A percentile compares a stretch with the other conserved stretches of the same genome.
These are phyloP conservation scores for Dactylellina drechsleri DNA, from an alignment of 2,329 filamentous ascomycete genomes.

Conservation along the genomic window DNA sequence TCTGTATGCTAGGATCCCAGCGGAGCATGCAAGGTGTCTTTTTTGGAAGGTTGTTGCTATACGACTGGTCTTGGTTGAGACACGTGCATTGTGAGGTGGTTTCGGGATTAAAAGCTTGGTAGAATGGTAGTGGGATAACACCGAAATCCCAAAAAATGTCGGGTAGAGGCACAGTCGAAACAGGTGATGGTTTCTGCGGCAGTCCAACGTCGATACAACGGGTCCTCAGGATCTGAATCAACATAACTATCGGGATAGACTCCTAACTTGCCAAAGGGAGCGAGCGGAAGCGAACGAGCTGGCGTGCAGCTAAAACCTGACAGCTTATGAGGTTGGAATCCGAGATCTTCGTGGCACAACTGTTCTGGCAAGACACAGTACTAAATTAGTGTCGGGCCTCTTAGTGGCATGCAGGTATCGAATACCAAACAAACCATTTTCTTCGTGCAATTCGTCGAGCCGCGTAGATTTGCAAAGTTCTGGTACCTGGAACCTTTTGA, in stretches of 20 bases:
- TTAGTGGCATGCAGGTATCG: too few species aligned
- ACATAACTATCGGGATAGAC: not conserved
- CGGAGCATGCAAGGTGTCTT: conserved; percentile 20
- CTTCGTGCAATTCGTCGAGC: too few species aligned
- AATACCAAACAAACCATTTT: too few species aligned
- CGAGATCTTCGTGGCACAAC: conserved; percentile 20
- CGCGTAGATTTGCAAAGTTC: not conserved
- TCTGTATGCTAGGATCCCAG: too few species aligned
- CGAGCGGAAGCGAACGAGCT: not conserved
- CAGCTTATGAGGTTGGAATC: conserved; percentile 14
- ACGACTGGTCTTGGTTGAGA: too few species aligned
- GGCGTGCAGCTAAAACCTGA: conserved; percentile 5
- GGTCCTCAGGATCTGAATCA: not conserved
- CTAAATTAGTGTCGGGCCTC: not conserved
- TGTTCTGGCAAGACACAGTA: not conserved
- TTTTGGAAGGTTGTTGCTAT: conserved; percentile 7
- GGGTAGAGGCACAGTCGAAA: too few species aligned
- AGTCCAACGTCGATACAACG: too few species aligned
- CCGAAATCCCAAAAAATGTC: too few species aligned
- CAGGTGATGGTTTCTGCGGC: too few species aligned
- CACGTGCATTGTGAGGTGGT: too few species aligned
- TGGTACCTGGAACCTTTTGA: conserved; percentile 11
- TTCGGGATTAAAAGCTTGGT: too few species aligned
- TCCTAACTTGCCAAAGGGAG: not conserved
- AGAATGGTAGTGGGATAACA: too few species aligned